Percentiles rank a stretch among this genome's conserved stretches.
phyloP scores from a whole-genome alignment of 2,329 filamentous ascomycete genomes.

The Exophiala oligosperma region DNA sequence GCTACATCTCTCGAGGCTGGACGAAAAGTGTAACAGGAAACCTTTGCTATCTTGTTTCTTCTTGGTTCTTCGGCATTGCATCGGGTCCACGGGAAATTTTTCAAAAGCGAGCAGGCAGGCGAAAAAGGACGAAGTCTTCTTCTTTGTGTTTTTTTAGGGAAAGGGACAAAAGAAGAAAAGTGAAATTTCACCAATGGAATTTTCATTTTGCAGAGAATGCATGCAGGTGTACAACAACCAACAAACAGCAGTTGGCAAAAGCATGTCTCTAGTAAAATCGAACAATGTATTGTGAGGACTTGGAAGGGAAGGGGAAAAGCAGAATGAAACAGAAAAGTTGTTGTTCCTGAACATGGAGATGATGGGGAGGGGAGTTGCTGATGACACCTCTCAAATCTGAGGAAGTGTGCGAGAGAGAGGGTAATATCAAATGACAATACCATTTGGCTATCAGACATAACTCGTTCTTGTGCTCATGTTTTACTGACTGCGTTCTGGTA shows the following conservation, averaged over 20 bases:
- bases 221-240: neutral
- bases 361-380: no score
- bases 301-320: neutral
- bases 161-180: neutral
- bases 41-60: neutral
- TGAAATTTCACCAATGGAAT: slow-evolving; percentile 1
- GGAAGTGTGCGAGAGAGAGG: neutral
- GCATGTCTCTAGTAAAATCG: neutral
- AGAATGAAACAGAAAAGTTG: no score
- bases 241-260: neutral
- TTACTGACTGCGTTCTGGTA: no score
- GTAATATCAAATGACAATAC: neutral
- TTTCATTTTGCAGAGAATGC: no score
- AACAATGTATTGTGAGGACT: neutral
- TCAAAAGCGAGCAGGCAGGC: neutral
- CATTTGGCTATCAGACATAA: neutral
- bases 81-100: slow-evolving; percentile 2
- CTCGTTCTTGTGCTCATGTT: no score
- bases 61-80: slow-evolving; percentile 11
- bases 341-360: neutral
- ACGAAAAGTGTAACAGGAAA: neutral
- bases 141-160: neutral
- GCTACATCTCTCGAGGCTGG: neutral
- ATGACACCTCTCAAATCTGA: neutral
- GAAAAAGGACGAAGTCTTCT: neutral